Evolutionary conservation across 441 rosid species (phyloP), one percentile per base, ranked within the genome.

Genomic region (Pelargonium australe): DNA sequence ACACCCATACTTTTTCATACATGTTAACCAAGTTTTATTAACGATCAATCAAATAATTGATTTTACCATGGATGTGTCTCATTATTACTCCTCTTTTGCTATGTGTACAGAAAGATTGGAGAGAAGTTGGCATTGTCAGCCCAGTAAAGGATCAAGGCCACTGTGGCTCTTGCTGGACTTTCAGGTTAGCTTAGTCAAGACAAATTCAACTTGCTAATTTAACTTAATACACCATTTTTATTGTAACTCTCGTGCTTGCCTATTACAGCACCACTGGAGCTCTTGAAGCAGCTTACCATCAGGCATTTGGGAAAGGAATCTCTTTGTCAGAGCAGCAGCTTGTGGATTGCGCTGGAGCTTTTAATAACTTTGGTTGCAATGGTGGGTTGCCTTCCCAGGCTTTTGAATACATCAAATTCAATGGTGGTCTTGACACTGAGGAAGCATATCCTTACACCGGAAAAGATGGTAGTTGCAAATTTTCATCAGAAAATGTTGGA

Each of bases 301-400:
- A 91, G 77, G 96, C 96, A 31, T 85, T 81, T 78, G 92, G 96
- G 68, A 90, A 91, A 79, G 81, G 70, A 40, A 86, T 90, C 70
- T 86, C 96, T 66, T 83, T 95, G 16, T 90, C 99, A 9, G 96
- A 94, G 81, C 97, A 94, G 74, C 99, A 94, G 83, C 97, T 94
- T 66, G 97, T 94, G 72, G 99, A 94, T 80, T 94, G 97, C 67
- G 99, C 99, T 34, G 80, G 87, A 66, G 90, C 94, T 67, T 94
- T 88, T 73, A 84, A 87, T 77, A 94, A 91, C 79, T 82, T 80
- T 47, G 99, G 99, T 25, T 94, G 99, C 78, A 65, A 19, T 64
- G 99, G 99, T 71, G 99, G 99, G 12, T 84, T 95, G 84, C 99
- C 97, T 14, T 95, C 99, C 61, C 97, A 95, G 75, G 99, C 99